Evolutionary conservation across 345 rosid species (phyloP), one percentile per base, ranked within the genome.

Genomic region (Kernera saxatilis): DNA sequence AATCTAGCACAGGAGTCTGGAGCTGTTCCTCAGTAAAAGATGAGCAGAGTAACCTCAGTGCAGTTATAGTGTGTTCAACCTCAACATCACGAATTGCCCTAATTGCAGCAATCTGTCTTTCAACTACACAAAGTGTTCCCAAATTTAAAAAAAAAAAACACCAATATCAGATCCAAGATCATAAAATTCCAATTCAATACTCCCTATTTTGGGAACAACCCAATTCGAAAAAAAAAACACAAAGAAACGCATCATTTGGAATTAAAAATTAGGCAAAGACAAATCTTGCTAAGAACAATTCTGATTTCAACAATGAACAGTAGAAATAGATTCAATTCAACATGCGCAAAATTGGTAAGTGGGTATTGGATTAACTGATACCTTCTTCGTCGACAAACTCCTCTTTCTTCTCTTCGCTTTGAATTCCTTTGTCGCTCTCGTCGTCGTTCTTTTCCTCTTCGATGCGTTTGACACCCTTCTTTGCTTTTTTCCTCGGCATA

Each of bases 31-130:
- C 64, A 0, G 59, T 76, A 35, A 87, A 79, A 69, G 77, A 80
- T 2, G 99, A 88, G 19, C 85, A 80, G 3, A 91, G 85, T 74
- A 89, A 83, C 18, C 80, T 86, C 58, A 93, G 21, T 43, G 78
- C 82, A 15, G 91, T 86, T 41, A 84, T 61, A 43, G 72, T 75
- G 22, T 82, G 86, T 43, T 88, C 93, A 60, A 88, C 80, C 75
- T 88, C 90, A 65, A 88, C 85, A 67, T 91, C 95, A 46, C 95
- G 85, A 10, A 82, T 83, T 8, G 93, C 89, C 53, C 87, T 91
- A 15, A 88, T 78, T 48, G 95, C 98, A 67, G 82, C 87, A 57
- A 76, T 67, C 73, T 83, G 83, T 46, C 91, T 80, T 50, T 94
- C 86, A 61, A 84, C 97, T 91, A 78, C 40, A 61, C 39, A 39